Evolutionary conservation across 495 filamentous ascomycete species (phyloP).

Genomic region (Chaetomium fimeti): DNA sequence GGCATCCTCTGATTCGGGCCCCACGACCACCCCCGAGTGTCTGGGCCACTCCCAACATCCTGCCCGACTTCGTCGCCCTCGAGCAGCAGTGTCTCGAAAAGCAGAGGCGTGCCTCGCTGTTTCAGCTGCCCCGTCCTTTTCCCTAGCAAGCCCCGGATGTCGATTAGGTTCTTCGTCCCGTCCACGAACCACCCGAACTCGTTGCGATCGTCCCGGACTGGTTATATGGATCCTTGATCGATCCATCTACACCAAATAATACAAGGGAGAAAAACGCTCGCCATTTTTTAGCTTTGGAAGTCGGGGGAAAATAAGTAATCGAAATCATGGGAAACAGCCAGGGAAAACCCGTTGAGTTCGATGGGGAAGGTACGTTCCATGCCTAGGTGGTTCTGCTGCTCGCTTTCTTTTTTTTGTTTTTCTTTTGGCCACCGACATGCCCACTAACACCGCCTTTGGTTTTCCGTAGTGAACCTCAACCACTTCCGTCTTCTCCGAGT

Average conservation of each 20-base stretch:
- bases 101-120: conserved; percentile 1
- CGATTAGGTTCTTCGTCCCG: conserved; percentile 13
- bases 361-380: conserved; percentile 75
- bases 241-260: not conserved
- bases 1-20: not conserved
- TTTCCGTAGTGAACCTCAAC: conserved; percentile 79
- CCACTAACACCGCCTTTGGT: not conserved
- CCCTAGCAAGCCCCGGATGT: conserved; percentile 17
- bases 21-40: not conserved
- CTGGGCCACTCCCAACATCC: not conserved
- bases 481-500: conserved; percentile 94
- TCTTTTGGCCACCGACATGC: not conserved
- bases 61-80: not conserved
- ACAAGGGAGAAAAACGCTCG: not conserved
- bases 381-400: not conserved
- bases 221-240: conserved; percentile 9
- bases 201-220: conserved; percentile 16
- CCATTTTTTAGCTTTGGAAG: too few relatives aligned
- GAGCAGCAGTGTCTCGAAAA: not conserved
- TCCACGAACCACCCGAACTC: conserved; percentile 10
- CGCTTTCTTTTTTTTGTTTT: too few relatives aligned
- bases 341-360: conserved; percentile 88
- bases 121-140: not conserved
- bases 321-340: conserved; percentile 83
- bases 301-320: conserved; percentile 1